These are phyloP conservation scores for Fusarium domesticum DNA, from an alignment of 2,329 filamentous ascomycete species.

Conservation along the genomic window DNA sequence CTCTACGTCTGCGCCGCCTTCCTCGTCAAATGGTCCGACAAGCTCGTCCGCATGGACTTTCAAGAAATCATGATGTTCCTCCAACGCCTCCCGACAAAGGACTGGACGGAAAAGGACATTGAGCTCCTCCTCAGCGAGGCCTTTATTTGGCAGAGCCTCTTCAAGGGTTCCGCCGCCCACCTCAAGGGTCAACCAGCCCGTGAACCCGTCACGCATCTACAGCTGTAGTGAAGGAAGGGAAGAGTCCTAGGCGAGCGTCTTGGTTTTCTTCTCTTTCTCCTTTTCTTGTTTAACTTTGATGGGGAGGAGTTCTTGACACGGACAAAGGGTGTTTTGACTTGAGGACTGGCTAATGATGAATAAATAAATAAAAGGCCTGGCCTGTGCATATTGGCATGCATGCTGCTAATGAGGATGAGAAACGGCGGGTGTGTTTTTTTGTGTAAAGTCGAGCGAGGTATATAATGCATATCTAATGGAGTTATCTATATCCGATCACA, in stretches of 20 bases:
- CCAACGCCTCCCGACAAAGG: constrained; percentile 85
- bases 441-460: constrained; percentile 1
- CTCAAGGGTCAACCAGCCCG: constrained; percentile 55
- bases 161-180: constrained; percentile 91
- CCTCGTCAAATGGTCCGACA: constrained; percentile 95
- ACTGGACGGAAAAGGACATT: constrained; percentile 98
- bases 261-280: neutral
- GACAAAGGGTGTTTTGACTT: too few relatives aligned
- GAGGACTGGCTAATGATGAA: too few relatives aligned
- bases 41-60: constrained; percentile 95
- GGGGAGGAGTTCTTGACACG: too few relatives aligned
- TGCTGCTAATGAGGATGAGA: constrained; percentile 21
- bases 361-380: constrained; percentile 3
- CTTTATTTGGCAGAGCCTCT: constrained; percentile 97
- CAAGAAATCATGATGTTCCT: constrained; percentile 99
- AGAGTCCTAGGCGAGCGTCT: neutral
- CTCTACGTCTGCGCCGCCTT: constrained; percentile 98
- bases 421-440: constrained; percentile 2
- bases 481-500: too few relatives aligned
- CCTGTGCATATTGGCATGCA: constrained; percentile 17
- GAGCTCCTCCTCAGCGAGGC: constrained; percentile 93
- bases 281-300: too few relatives aligned
- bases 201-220: constrained; percentile 36
- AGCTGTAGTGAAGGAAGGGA: constrained; percentile 30
- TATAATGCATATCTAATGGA: neutral